Evolutionary conservation across 2,329 filamentous ascomycete species (phyloP).

Genomic region (Colletotrichum gigasporum): DNA sequence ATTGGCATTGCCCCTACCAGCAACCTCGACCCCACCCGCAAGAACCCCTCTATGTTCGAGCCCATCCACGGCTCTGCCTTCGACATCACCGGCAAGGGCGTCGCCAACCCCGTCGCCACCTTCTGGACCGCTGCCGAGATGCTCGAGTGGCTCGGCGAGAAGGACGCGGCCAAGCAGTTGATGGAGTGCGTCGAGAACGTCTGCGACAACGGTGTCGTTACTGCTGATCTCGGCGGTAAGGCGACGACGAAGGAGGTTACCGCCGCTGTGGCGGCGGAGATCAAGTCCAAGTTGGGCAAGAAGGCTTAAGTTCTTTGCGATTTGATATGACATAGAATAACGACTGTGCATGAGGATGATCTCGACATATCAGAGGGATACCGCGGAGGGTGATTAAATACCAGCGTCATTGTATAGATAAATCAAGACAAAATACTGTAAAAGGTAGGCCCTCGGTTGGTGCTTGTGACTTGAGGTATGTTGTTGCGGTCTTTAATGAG

Average conservation of each 20-base stretch:
- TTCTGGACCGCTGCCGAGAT: constrained; percentile 65
- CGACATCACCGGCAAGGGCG: constrained; percentile 62
- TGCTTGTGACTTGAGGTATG: no score
- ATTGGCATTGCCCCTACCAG: constrained; percentile 75
- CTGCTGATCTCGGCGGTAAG: constrained; percentile 59
- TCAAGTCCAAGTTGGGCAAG: constrained; percentile 19
- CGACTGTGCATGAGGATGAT: neutral
- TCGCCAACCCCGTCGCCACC: constrained; percentile 63
- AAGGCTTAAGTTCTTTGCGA: neutral
- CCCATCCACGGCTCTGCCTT: constrained; percentile 65
- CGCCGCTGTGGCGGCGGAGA: constrained; percentile 25
- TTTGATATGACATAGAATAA: neutral
- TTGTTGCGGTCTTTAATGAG: no score
- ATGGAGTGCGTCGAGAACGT: constrained; percentile 60
- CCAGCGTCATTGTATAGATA: neutral
- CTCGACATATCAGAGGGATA: neutral
- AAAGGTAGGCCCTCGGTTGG: no score
- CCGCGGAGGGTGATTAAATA: neutral
- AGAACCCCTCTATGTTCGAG: constrained; percentile 65
- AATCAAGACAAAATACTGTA: neutral
- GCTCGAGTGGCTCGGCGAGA: constrained; percentile 62
- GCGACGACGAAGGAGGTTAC: constrained; percentile 34
- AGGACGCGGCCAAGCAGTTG: constrained; percentile 54
- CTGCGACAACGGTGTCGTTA: constrained; percentile 56
- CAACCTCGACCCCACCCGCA: constrained; percentile 68